phyloP scores from a whole-genome alignment of 345 rosid genomes.

The Sonneratia alba region DNA sequence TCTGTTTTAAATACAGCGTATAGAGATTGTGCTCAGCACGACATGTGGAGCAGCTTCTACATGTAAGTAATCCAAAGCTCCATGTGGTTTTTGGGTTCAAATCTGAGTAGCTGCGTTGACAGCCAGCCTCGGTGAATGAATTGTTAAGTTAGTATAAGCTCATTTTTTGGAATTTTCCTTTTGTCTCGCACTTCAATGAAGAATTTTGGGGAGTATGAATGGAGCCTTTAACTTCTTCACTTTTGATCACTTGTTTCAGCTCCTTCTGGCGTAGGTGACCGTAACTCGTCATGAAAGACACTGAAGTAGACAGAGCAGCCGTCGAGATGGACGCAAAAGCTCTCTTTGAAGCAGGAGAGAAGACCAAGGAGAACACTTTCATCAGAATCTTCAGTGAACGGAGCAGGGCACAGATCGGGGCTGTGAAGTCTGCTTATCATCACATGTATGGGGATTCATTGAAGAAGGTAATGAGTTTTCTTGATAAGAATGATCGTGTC shows the following conservation, averaged over 20 bases:
- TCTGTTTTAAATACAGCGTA: no score
- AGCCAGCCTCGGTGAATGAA: not conserved
- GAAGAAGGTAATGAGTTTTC: conserved; percentile 35
- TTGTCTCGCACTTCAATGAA: no score
- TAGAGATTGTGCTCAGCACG: no score
- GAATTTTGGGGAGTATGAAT: not conserved
- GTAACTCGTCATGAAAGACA: conserved; percentile 46
- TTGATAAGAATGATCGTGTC: conserved; percentile 44
- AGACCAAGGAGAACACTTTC: conserved; percentile 60
- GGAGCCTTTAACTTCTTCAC: not conserved
- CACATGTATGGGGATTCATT: conserved; percentile 43
- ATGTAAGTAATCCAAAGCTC: not conserved
- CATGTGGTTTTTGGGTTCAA: not conserved
- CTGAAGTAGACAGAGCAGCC: conserved; percentile 31
- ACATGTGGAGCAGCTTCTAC: not conserved
- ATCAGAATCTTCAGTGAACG: conserved; percentile 42
- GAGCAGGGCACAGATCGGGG: conserved; percentile 53
- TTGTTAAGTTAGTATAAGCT: not conserved
- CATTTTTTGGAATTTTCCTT: not conserved
- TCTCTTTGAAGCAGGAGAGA: conserved; percentile 61
- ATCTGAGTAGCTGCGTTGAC: not conserved
- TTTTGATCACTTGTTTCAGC: conserved; percentile 20
- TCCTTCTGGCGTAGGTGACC: conserved; percentile 41
- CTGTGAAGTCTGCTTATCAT: conserved; percentile 31
- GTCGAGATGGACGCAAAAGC: conserved; percentile 43